phyloP scores from a whole-genome alignment of 176 grass and related monocot species.

The Themeda triandra region DNA sequence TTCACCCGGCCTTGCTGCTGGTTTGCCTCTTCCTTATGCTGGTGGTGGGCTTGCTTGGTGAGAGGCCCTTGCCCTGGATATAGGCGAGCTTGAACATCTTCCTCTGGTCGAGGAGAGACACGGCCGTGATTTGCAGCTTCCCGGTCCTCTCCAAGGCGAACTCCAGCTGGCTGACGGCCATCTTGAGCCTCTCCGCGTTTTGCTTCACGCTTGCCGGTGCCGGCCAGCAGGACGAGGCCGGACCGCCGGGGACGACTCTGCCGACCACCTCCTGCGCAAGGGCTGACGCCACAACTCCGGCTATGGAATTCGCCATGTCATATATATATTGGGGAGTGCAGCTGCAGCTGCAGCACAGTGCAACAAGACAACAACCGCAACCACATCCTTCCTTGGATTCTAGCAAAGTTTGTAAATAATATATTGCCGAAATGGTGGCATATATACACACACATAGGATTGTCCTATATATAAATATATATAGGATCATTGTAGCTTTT shows the following conservation, averaged over 20 bases:
- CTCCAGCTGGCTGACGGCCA: background rate
- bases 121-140: background rate
- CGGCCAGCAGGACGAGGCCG: background rate
- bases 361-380: no score
- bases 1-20: no score
- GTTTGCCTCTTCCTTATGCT: no score
- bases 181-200: background rate
- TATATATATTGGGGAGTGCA: no score
- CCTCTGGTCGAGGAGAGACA: background rate
- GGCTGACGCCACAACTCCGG: background rate
- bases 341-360: no score
- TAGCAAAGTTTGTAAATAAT: no score
- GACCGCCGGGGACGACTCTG: background rate
- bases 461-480: no score
- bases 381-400: no score
- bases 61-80: background rate
- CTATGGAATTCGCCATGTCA: background rate
- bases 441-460: no score
- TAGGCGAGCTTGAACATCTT: background rate
- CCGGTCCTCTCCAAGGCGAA: background rate
- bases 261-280: background rate
- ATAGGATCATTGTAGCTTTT: no score
- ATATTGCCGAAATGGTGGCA: no score
- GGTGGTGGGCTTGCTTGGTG: background rate
- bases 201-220: background rate